Conservation (phyloP, 2,329 filamentous ascomycete genomes). For the Helotiales sp. region DNA sequence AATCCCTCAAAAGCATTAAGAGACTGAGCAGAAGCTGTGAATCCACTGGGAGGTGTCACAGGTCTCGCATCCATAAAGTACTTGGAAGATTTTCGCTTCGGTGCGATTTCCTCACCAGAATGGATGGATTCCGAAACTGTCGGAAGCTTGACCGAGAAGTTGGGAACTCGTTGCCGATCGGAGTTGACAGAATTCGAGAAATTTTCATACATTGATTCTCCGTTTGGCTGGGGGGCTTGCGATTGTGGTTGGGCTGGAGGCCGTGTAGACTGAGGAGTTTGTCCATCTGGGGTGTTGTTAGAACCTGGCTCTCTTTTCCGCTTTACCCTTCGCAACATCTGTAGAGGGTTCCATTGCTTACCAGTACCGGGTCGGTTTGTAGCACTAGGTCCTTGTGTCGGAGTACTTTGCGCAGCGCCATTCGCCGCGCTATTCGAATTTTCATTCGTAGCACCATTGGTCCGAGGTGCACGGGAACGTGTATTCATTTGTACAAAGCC, state of each 20-base stretch:
- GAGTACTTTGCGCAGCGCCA: slow-evolving; percentile 18
- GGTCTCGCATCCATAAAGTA: slow-evolving; percentile 12
- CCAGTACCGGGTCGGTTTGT: slow-evolving; percentile 22
- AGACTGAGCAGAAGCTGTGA: slow-evolving; percentile 25
- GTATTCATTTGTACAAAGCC: slow-evolving; percentile 21
- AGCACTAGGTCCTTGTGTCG: slow-evolving; percentile 6
- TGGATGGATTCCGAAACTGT: slow-evolving; percentile 25
- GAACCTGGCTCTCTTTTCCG: slow-evolving; percentile 27
- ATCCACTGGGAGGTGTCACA: slow-evolving; percentile 41
- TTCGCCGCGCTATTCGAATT: slow-evolving; percentile 22
- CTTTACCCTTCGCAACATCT: slow-evolving; percentile 30
- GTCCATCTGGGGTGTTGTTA: slow-evolving; percentile 34
- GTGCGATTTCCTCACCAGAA: neutral
- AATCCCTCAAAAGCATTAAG: slow-evolving; percentile 33
- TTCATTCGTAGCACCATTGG: slow-evolving; percentile 7
- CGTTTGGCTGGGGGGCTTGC: slow-evolving; percentile 15
- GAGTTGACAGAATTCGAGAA: slow-evolving; percentile 6
- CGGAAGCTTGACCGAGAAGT: slow-evolving; percentile 24
- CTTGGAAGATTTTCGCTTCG: slow-evolving; percentile 16
- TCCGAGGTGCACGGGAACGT: slow-evolving; percentile 9
- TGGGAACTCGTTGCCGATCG: neutral
- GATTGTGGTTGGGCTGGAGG: slow-evolving; percentile 7
- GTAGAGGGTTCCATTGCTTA: slow-evolving; percentile 32
- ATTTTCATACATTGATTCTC: slow-evolving; percentile 40
- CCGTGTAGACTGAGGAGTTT: slow-evolving; percentile 27